A percentile compares a stretch with the other conserved stretches of the same genome.
These are phyloP conservation scores for Aspergillus aculeatinus DNA, from an alignment of 2,329 filamentous ascomycete species.

Conservation along the genomic window DNA sequence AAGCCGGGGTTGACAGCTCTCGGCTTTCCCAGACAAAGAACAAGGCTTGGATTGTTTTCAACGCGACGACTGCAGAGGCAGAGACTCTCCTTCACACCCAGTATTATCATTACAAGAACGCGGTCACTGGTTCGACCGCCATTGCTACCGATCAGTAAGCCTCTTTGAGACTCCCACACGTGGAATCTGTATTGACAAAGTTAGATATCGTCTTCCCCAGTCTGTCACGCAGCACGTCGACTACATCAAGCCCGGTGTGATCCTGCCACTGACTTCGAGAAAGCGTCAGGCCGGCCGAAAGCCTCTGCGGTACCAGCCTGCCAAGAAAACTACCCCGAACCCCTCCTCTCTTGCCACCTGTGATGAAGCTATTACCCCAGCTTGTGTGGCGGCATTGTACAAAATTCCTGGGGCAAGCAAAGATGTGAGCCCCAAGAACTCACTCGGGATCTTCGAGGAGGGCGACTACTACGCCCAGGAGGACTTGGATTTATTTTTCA, in stretches of 20 bases:
- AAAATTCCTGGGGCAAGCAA: slow-evolving; percentile 1
- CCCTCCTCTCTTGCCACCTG: background rate
- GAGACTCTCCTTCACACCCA: slow-evolving; percentile 41
- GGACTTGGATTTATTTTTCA: slow-evolving; percentile 8
- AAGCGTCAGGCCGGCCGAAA: background rate
- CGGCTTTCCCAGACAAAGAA: slow-evolving; percentile 31
- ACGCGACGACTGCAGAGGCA: slow-evolving; percentile 37
- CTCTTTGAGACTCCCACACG: accelerated
- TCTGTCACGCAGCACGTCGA: slow-evolving; percentile 6
- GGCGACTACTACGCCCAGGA: slow-evolving; percentile 10
- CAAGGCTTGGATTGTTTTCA: slow-evolving; percentile 44
- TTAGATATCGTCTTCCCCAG: slow-evolving; percentile 2
- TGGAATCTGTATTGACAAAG: background rate
- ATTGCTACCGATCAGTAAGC: slow-evolving; percentile 44
- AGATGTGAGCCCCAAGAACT: slow-evolving; percentile 5
- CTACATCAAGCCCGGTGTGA: slow-evolving; percentile 5
- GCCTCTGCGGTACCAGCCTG: background rate
- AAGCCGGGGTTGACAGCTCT: slow-evolving; percentile 23
- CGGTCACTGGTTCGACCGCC: slow-evolving; percentile 30
- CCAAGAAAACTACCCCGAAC: background rate
- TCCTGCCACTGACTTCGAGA: background rate
- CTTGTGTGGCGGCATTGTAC: slow-evolving; percentile 8
- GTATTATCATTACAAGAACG: slow-evolving; percentile 41
- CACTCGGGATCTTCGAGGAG: slow-evolving; percentile 8
- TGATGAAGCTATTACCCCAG: slow-evolving; percentile 3